Evolutionary conservation across 164 flowering plant species (phyloP).

Genomic region (Aristolochia contorta): DNA sequence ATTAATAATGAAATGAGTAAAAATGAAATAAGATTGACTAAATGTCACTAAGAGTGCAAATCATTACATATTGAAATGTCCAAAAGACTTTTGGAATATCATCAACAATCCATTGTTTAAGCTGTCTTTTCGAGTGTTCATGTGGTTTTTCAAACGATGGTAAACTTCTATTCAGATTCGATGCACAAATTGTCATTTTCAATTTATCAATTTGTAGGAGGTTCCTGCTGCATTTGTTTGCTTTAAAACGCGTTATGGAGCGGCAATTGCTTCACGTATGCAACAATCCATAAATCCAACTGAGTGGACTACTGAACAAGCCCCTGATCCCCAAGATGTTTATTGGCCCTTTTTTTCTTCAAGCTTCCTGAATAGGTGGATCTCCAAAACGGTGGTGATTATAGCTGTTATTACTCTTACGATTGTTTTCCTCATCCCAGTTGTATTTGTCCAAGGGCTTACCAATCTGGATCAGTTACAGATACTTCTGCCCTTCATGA

Average conservation of each 20-base stretch:
- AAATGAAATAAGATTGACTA: no score
- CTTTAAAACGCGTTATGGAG: conserved; percentile 76
- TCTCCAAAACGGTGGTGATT: conserved; percentile 53
- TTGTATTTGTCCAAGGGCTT: conserved; percentile 80
- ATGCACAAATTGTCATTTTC: background rate
- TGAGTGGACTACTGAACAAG: conserved; percentile 72
- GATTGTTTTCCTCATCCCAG: conserved; percentile 72
- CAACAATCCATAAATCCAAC: conserved; percentile 69
- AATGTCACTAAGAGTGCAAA: no score
- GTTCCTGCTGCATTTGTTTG: conserved; percentile 82
- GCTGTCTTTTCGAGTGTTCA: no score
- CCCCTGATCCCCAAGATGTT: conserved; percentile 86
- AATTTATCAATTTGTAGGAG: conserved; percentile 33
- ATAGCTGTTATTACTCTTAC: conserved; percentile 49
- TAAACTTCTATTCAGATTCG: background rate
- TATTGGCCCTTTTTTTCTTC: conserved; percentile 91
- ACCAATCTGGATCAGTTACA: conserved; percentile 67
- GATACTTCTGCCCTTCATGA: conserved; percentile 62
- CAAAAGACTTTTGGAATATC: no score
- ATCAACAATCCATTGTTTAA: no score
- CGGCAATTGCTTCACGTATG: conserved; percentile 56
- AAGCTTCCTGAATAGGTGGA: conserved; percentile 62
- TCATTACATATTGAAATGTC: no score
- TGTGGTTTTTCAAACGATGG: no score
- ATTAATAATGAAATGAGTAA: no score